phyloP scores from a whole-genome alignment of 306 rosid genomes.

The Hippophae gyantsensis region DNA sequence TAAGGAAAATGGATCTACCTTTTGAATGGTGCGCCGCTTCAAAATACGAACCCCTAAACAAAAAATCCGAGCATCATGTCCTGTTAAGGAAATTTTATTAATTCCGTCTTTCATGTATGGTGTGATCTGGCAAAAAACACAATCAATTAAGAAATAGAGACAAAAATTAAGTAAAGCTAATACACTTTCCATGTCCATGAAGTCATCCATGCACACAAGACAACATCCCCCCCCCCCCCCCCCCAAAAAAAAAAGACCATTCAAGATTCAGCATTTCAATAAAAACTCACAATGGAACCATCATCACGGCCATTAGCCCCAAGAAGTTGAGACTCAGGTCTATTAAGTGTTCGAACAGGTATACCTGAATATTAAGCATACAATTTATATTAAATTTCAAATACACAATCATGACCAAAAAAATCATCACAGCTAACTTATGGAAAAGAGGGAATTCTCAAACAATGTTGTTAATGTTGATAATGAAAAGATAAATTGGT shows the following conservation, averaged over 20 bases:
- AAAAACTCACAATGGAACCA: conserved; percentile 82
- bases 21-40: conserved; percentile 62
- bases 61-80: conserved; percentile 78
- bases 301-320: conserved; percentile 99
- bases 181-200: background rate
- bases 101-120: conserved; percentile 69
- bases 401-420: background rate
- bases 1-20: conserved; percentile 35
- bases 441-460: too few species aligned
- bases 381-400: background rate
- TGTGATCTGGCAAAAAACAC: conserved; percentile 63
- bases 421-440: background rate
- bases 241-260: background rate
- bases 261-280: background rate
- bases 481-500: too few species aligned
- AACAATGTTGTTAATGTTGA: too few species aligned
- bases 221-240: background rate
- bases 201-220: background rate
- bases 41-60: conserved; percentile 95
- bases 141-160: conserved; percentile 10
- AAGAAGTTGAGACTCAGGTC: conserved; percentile 91
- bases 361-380: conserved; percentile 36
- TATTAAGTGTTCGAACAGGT: conserved; percentile 74
- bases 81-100: conserved; percentile 79
- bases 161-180: background rate